phyloP scores from a whole-genome alignment of 257 asterid genomes.

The Penstemon davidsonii region DNA sequence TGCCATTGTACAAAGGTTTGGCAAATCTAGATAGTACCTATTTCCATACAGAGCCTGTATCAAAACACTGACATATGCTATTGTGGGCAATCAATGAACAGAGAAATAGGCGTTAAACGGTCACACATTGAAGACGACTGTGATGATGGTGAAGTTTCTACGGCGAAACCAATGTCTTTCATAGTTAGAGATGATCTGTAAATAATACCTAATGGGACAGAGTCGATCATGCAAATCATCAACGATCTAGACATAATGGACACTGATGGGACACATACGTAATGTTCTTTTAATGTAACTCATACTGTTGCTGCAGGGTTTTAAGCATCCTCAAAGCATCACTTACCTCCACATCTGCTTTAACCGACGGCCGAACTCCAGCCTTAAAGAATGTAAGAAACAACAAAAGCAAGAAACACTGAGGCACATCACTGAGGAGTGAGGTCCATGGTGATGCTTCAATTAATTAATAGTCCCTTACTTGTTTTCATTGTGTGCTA shows the following conservation, averaged over 20 bases:
- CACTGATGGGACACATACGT: not conserved
- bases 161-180: not conserved
- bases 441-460: no score
- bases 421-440: no score
- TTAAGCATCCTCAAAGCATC: no score
- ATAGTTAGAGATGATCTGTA: constrained; percentile 10
- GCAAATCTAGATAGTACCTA: not conserved
- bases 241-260: not conserved
- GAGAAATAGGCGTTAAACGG: not conserved
- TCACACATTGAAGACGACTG: no score
- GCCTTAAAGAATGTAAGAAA: no score
- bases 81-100: constrained; percentile 11
- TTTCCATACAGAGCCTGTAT: constrained; percentile 4
- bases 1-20: not conserved
- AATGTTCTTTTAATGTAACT: no score
- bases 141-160: constrained; percentile 8
- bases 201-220: not conserved
- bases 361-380: no score
- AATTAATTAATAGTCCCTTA: no score
- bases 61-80: not conserved
- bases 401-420: no score
- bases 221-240: not conserved
- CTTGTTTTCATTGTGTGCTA: no score
- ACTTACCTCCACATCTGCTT: no score
- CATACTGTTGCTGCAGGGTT: no score